Evolutionary conservation across 1,284 basidiomycete genomes (phyloP).

Genomic region (Marasmius sp.): DNA sequence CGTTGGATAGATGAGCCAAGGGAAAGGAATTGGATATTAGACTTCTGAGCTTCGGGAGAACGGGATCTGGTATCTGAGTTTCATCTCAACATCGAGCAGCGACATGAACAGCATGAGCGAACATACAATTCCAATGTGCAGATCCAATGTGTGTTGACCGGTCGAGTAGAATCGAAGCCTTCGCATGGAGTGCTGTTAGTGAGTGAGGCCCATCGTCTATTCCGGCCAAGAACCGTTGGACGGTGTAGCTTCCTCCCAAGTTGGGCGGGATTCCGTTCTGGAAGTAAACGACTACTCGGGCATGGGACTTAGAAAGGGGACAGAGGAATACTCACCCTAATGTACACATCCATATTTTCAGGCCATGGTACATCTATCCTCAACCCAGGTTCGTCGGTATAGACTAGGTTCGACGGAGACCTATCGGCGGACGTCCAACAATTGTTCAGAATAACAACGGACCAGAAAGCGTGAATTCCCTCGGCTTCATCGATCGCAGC

Average conservation of each 20-base stretch:
- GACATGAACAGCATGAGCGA: not conserved
- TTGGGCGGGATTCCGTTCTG: not conserved
- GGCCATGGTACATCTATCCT: slow-evolving; percentile 37
- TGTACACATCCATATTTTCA: slow-evolving; percentile 15
- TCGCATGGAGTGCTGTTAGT: not conserved
- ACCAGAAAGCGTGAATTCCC: slow-evolving; percentile 36
- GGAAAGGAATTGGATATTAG: not conserved
- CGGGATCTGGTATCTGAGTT: not conserved
- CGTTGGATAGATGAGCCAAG: not conserved
- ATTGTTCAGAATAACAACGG: slow-evolving; percentile 31
- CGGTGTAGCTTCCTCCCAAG: not conserved
- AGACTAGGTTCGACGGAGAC: slow-evolving; percentile 15
- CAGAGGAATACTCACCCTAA: not conserved
- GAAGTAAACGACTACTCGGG: not conserved
- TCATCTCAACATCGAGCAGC: not conserved
- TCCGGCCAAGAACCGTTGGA: not conserved
- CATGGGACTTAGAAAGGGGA: not conserved
- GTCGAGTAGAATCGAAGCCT: slow-evolving; percentile 6
- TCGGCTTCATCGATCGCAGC: slow-evolving; percentile 33
- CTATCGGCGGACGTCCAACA: slow-evolving; percentile 28
- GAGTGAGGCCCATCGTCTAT: not conserved
- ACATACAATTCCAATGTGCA: not conserved
- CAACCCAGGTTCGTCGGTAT: slow-evolving; percentile 15
- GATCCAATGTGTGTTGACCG: not conserved
- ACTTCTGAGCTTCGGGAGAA: not conserved